Percentiles rank a stretch among this genome's conserved stretches.
phyloP scores from a whole-genome alignment of 2,329 filamentous ascomycete genomes.

The Emericellopsis atlantica region DNA sequence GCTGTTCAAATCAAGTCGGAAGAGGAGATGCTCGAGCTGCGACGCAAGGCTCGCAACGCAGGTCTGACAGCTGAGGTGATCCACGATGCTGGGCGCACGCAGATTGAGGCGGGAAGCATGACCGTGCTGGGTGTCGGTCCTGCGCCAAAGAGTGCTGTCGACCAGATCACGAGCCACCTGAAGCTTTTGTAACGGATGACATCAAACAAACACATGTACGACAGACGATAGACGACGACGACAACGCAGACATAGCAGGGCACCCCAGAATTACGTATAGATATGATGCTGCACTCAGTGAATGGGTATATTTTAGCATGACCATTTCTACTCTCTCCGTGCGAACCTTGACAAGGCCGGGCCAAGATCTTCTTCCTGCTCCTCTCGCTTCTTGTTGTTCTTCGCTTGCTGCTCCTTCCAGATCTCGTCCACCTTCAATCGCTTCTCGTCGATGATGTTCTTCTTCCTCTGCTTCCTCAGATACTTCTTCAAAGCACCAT shows the following conservation, averaged over 20 bases:
- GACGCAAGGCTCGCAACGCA: constrained; percentile 68
- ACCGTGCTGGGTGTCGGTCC: constrained; percentile 80
- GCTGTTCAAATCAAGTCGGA: constrained; percentile 81
- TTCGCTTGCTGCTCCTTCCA: constrained; percentile 60
- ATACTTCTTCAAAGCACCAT: constrained; percentile 77
- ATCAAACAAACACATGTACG: too few relatives aligned
- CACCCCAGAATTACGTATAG: background rate
- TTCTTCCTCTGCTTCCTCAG: constrained; percentile 82
- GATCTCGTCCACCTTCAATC: constrained; percentile 73
- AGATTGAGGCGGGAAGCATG: constrained; percentile 86
- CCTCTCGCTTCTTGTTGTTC: constrained; percentile 47
- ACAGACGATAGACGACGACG: too few relatives aligned
- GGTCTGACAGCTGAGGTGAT: constrained; percentile 85
- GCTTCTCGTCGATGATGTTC: constrained; percentile 95
- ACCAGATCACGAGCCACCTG: constrained; percentile 72
- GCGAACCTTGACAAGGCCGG: constrained; percentile 81
- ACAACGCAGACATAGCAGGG: background rate
- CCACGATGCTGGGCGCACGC: constrained; percentile 88
- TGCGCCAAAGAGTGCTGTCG: constrained; percentile 75
- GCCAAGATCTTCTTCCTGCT: constrained; percentile 63
- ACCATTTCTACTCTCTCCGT: constrained; percentile 41
- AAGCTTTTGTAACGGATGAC: constrained; percentile 55
- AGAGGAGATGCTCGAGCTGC: constrained; percentile 62
- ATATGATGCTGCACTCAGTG: background rate
- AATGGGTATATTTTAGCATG: background rate